phyloP scores from a whole-genome alignment of 2,329 filamentous ascomycete species.

The Hirsutella minnesotensis region DNA sequence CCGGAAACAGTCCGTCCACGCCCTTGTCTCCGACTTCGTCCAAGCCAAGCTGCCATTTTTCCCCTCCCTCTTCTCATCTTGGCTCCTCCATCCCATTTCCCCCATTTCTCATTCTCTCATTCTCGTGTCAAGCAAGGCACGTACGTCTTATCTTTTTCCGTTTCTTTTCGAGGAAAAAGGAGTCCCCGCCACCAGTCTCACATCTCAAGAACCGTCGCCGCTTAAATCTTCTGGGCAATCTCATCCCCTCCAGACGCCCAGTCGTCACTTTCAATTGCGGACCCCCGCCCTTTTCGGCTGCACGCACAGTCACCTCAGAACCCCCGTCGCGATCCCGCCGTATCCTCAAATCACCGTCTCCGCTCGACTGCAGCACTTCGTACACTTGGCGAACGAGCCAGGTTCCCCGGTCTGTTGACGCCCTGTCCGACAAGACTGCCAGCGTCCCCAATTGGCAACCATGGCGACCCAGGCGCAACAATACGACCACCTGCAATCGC shows the following conservation, averaged over 20 bases:
- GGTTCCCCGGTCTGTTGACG: conserved; percentile 1
- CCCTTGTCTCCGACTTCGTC: no score
- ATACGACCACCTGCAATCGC: conserved; percentile 13
- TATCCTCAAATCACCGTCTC: conserved; percentile 1
- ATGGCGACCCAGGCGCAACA: conserved; percentile 24
- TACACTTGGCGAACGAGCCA: conserved; percentile 1
- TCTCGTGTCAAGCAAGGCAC: no score
- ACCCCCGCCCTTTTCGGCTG: background rate
- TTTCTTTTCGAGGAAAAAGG: no score
- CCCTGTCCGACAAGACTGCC: conserved; percentile 19
- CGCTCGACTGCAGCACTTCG: background rate
- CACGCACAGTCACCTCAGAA: background rate
- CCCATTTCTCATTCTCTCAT: no score
- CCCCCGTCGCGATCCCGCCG: background rate
- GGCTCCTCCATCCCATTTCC: no score
- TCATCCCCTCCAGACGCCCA: background rate
- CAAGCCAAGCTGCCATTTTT: no score
- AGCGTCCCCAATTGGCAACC: conserved; percentile 16
- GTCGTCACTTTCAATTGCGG: background rate
- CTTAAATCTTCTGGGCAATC: no score
- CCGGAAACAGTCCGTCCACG: no score
- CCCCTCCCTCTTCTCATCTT: no score
- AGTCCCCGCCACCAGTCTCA: no score
- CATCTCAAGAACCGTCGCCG: no score
- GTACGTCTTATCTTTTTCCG: no score